phyloP scores from a whole-genome alignment of 1,139 yeast species.

The Yamadazyma sp. region DNA sequence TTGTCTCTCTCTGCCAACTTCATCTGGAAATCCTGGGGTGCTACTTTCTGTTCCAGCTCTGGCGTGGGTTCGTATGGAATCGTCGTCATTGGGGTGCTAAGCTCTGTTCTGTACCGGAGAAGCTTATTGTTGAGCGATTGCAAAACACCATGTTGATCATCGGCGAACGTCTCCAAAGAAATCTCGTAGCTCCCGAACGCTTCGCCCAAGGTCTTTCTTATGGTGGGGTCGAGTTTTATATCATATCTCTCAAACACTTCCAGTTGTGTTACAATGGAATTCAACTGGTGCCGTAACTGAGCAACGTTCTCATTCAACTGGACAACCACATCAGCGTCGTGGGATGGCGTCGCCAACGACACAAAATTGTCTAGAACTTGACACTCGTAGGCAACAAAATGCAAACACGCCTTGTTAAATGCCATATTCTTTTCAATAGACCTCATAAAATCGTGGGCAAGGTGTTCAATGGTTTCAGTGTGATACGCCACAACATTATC shows the following conservation, averaged over 20 bases:
- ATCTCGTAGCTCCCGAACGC: not conserved
- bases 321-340: not conserved
- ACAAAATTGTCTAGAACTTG: not conserved
- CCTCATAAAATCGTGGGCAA: not conserved
- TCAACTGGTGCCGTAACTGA: not conserved
- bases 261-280: not conserved
- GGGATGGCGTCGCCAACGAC: not conserved
- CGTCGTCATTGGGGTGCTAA: not conserved
- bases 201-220: not conserved
- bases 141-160: not conserved
- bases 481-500: not conserved
- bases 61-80: not conserved
- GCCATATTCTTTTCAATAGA: not conserved
- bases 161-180: not conserved
- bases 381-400: not conserved
- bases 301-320: not conserved
- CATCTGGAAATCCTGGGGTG: not conserved
- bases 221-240: not conserved
- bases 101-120: not conserved
- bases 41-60: not conserved
- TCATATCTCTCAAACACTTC: constrained; percentile 1
- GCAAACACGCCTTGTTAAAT: not conserved
- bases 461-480: not conserved
- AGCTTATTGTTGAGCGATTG: not conserved
- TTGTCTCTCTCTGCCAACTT: constrained; percentile 1